Conservation (phyloP, 2,329 filamentous ascomycete species). For the Ascosphaera pollenicola region DNA sequence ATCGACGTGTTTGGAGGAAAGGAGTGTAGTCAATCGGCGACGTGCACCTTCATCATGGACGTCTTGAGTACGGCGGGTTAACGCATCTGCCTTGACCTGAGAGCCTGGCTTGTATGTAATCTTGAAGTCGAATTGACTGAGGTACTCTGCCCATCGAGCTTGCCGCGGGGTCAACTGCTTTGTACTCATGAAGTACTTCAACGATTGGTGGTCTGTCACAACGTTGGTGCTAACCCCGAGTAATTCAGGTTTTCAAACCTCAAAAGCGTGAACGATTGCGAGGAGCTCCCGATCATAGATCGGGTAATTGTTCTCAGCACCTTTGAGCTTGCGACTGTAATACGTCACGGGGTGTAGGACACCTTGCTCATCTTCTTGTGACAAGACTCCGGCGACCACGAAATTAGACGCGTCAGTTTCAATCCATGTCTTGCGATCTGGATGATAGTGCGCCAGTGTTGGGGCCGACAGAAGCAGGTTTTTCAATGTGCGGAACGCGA, state of each 20-base stretch:
- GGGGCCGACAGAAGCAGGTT: background rate
- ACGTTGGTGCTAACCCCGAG: conserved; percentile 5
- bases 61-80: background rate
- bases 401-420: conserved; percentile 9
- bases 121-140: conserved; percentile 1
- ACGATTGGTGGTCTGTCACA: conserved; percentile 10
- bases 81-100: conserved; percentile 1
- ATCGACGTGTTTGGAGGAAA: background rate
- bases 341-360: conserved; percentile 8
- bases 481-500: background rate
- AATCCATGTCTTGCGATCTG: conserved; percentile 3
- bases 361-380: conserved; percentile 5
- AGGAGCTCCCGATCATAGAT: conserved; percentile 13
- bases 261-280: conserved; percentile 9
- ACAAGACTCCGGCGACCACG: conserved; percentile 5
- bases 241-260: conserved; percentile 8
- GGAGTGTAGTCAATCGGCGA: background rate
- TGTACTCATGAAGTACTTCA: conserved; percentile 9
- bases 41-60: background rate
- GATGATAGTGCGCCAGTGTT: conserved; percentile 5
- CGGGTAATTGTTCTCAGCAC: conserved; percentile 9
- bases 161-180: conserved; percentile 1
- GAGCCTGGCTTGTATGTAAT: conserved; percentile 3
- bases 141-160: conserved; percentile 1
- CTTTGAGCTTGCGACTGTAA: conserved; percentile 8